A percentile compares a stretch with the other conserved stretches of the same genome.
Conservation (phyloP, 2,329 filamentous ascomycete species). For the Mollisia scopiformis region DNA sequence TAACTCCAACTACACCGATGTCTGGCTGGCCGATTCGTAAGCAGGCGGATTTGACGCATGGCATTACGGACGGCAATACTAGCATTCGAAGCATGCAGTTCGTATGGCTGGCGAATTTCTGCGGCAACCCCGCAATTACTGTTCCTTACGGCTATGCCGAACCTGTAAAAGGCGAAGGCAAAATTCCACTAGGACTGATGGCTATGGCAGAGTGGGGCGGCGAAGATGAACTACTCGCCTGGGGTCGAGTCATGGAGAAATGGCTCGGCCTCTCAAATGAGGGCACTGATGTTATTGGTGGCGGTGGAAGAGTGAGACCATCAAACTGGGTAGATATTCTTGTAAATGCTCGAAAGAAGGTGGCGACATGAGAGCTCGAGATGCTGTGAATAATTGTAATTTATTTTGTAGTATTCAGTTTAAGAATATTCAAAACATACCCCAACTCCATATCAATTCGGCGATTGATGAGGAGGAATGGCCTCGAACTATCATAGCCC, state of each 20-base stretch:
- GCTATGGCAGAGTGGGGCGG: constrained; percentile 69
- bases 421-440: no score
- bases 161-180: constrained; percentile 50
- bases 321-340: constrained; percentile 63
- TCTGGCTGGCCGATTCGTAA: constrained; percentile 69
- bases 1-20: constrained; percentile 78
- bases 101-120: constrained; percentile 83
- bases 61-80: constrained; percentile 73
- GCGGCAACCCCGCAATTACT: constrained; percentile 74
- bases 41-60: constrained; percentile 65
- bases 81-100: constrained; percentile 83
- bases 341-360: constrained; percentile 35
- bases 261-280: constrained; percentile 50
- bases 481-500: no score
- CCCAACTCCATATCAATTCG: no score
- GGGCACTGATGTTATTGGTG: constrained; percentile 37
- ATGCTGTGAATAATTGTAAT: no score
- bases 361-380: neutral
- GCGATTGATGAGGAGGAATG: no score
- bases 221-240: constrained; percentile 65
- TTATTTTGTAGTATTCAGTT: no score
- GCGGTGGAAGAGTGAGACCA: constrained; percentile 53
- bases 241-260: constrained; percentile 59
- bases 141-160: constrained; percentile 74
- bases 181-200: constrained; percentile 63